These are phyloP conservation scores for Metschnikowia arizonensis DNA, from an alignment of 805 yeast genomes.

Conservation along the genomic window DNA sequence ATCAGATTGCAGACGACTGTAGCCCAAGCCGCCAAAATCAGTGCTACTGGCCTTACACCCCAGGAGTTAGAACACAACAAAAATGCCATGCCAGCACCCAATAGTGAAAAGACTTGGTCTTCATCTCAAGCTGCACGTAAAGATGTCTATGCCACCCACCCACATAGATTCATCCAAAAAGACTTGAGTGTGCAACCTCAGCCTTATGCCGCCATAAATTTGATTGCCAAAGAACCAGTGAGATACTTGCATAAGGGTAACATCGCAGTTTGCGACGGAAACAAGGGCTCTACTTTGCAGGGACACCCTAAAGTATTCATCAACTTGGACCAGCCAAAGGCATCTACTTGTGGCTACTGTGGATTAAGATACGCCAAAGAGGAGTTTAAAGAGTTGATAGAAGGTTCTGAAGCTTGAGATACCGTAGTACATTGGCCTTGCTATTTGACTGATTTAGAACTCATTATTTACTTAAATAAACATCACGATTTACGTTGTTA, in stretches of 20 bases:
- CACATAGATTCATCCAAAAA: constrained; percentile 63
- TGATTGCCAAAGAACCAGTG: constrained; percentile 71
- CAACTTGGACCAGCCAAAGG: constrained; percentile 71
- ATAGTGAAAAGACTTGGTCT: constrained; percentile 69
- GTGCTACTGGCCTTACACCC: constrained; percentile 18
- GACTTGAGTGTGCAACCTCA: constrained; percentile 68
- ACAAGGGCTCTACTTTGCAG: constrained; percentile 58
- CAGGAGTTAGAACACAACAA: constrained; percentile 22
- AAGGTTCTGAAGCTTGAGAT: constrained; percentile 15
- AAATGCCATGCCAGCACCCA: constrained; percentile 68
- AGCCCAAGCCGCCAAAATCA: constrained; percentile 6
- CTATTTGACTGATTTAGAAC: not conserved
- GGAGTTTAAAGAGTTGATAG: constrained; percentile 42
- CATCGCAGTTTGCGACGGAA: constrained; percentile 81
- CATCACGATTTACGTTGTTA: too few species aligned
- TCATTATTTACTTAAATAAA: not conserved
- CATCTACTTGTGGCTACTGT: constrained; percentile 78
- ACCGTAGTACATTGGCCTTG: not conserved
- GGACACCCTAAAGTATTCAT: constrained; percentile 85
- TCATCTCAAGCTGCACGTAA: constrained; percentile 57
- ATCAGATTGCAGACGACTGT: constrained; percentile 15
- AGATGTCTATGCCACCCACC: constrained; percentile 49
- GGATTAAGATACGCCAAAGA: constrained; percentile 63
- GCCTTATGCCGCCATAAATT: constrained; percentile 80
- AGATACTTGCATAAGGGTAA: constrained; percentile 50